Conservation (phyloP, 306 rosid species). For the barrel medic (Medicago truncatula) region MtrunA17r5.0-ANR NC_053046.1:16497001-16497500, state of each 20-base stretch:
- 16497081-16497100: constrained; percentile 28
- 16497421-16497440: too few relatives aligned
- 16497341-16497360: background rate
- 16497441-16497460: too few relatives aligned
- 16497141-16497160: constrained; percentile 59
- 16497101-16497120: constrained; percentile 8
- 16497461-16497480: too few relatives aligned
- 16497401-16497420: too few relatives aligned
- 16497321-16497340: constrained; percentile 89
- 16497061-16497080: too few relatives aligned
- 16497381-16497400: too few relatives aligned
- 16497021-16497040: too few relatives aligned
- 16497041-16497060: too few relatives aligned
- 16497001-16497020: too few relatives aligned
- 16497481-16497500: too few relatives aligned
- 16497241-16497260: constrained; percentile 87
- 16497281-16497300: constrained; percentile 83
- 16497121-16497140: background rate
- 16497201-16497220: constrained; percentile 66
- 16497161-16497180: constrained; percentile 62
- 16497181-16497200: constrained; percentile 50
- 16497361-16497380: background rate
- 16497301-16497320: constrained; percentile 84
- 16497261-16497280: constrained; percentile 91
- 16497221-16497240: constrained; percentile 75